These are phyloP conservation scores for Hyphopichia burtonii DNA, from an alignment of 1,139 yeast genomes.

Conservation along the genomic window DNA sequence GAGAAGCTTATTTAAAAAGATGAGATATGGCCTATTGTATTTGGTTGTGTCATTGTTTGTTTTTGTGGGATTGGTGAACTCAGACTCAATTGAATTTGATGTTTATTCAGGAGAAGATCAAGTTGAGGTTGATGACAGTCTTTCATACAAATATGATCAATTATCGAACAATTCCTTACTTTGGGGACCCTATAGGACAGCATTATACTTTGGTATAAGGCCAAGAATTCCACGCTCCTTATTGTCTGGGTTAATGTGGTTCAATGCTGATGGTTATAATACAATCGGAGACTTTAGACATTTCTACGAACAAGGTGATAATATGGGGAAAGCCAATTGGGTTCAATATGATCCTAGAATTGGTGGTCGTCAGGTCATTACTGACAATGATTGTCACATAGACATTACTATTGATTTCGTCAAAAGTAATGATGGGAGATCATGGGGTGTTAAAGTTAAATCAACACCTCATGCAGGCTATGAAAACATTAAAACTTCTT, in stretches of 20 bases:
- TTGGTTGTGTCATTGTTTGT: not conserved
- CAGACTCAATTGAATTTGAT: slow-evolving; percentile 15
- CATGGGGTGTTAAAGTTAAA: slow-evolving; percentile 73
- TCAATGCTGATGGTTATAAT: slow-evolving; percentile 58
- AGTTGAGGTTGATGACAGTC: slow-evolving; percentile 6
- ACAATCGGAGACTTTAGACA: slow-evolving; percentile 71
- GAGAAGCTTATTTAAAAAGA: not conserved
- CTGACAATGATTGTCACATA: slow-evolving; percentile 64
- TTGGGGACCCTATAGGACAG: slow-evolving; percentile 96
- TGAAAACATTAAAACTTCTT: slow-evolving; percentile 53
- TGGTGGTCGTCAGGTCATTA: slow-evolving; percentile 81
- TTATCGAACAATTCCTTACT: slow-evolving; percentile 36
- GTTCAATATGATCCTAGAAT: slow-evolving; percentile 76
- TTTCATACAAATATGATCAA: slow-evolving; percentile 22
- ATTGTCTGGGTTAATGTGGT: slow-evolving; percentile 88
- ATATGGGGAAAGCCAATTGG: slow-evolving; percentile 82
- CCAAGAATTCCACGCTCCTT: slow-evolving; percentile 80
- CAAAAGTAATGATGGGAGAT: slow-evolving; percentile 66
- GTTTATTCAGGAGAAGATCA: slow-evolving; percentile 10
- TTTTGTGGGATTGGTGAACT: not conserved
- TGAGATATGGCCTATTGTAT: not conserved
- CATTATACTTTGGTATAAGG: slow-evolving; percentile 79
- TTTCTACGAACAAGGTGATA: slow-evolving; percentile 72
- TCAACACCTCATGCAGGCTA: slow-evolving; percentile 58
- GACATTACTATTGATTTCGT: slow-evolving; percentile 71